A percentile compares a stretch with the other conserved stretches of the same genome.
These are phyloP conservation scores for Calcarisporium arbuscula DNA, from an alignment of 2,329 filamentous ascomycete genomes.

Conservation along the genomic window DNA sequence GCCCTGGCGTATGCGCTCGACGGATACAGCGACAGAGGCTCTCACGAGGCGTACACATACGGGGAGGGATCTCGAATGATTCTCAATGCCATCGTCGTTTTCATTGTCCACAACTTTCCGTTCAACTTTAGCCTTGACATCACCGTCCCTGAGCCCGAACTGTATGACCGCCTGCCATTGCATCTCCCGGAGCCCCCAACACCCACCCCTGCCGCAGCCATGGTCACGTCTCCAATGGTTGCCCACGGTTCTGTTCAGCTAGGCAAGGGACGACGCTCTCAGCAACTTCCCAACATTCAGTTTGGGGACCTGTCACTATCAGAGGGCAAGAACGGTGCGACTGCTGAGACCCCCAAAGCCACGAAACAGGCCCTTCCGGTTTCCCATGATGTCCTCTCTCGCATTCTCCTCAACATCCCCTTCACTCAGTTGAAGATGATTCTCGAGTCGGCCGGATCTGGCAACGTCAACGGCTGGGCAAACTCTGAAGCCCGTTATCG, in stretches of 20 bases:
- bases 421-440: slow-evolving; percentile 60
- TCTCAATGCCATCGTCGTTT: slow-evolving; percentile 49
- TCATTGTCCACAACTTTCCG: slow-evolving; percentile 55
- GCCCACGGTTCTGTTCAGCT: slow-evolving; percentile 26
- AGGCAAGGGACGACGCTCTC: slow-evolving; percentile 34
- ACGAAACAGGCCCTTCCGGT: slow-evolving; percentile 19
- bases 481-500: slow-evolving; percentile 40
- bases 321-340: slow-evolving; percentile 17
- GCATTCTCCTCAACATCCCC: slow-evolving; percentile 63
- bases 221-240: slow-evolving; percentile 18
- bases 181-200: slow-evolving; percentile 12
- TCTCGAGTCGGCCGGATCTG: slow-evolving; percentile 52
- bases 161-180: slow-evolving; percentile 34
- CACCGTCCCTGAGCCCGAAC: slow-evolving; percentile 26
- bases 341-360: slow-evolving; percentile 24
- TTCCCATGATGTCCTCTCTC: slow-evolving; percentile 51
- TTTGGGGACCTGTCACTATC: slow-evolving; percentile 59
- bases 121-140: slow-evolving; percentile 53
- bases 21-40: slow-evolving; percentile 25
- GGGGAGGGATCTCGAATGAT: slow-evolving; percentile 49
- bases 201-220: slow-evolving; percentile 7
- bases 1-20: slow-evolving; percentile 54
- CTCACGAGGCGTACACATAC: slow-evolving; percentile 39
- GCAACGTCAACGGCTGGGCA: slow-evolving; percentile 43
- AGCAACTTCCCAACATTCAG: slow-evolving; percentile 56